Base-by-base conservation (phyloP, 1,139 yeast species). In the Magnusiomyces tetraspermus region DNA sequence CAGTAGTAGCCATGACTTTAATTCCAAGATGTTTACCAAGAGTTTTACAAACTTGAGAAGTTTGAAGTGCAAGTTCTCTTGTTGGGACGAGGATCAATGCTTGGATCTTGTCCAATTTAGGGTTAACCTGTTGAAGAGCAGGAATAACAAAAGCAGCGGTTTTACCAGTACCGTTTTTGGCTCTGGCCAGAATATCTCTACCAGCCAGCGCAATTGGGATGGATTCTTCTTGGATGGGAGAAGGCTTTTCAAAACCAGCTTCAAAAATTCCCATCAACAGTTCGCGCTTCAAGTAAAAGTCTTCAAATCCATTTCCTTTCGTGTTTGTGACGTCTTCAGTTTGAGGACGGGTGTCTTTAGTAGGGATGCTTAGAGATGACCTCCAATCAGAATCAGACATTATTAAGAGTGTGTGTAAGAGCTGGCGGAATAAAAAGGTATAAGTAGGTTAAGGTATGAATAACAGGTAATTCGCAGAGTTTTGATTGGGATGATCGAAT, bases 81-180 rank as follows among this genome's bases (percentile, higher is more conserved):
- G 97, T 89, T 58, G 97, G 97, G 31, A 88, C 94, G 66, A 89
- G 77, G 57, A 89, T 85, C 59, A 89, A 78, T 6, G 94, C 90
- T 70, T 92, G 98, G 61, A 89, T 87, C 67, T 86, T 85, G 70
- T 83, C 79, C 52, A 82, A 63, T 67, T 87, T 86, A 51, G 97
- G 92, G 70, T 90, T 87, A 58, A 86, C 76, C 65, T 82, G 82
- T 68, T 88, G 95, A 62, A 88, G 77, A 46, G 90, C 78, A 40
- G 97, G 96, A 62, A 88, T 87, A 49, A 85, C 83, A 68, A 92
- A 92, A 8, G 98, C 95, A 1, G 97, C 98, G 6, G 98, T 92
- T 69, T 92, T 92, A 62, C 98, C 98, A 0, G 98, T 92, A 60
- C 98, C 98, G 69, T 94, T 94, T 69, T 92, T 94, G 49, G 99